Percentiles rank a stretch among this genome's conserved stretches.
Evolutionary conservation across 495 filamentous ascomycete genomes (phyloP).

Genomic region (Endocarpon pusillum): DNA sequence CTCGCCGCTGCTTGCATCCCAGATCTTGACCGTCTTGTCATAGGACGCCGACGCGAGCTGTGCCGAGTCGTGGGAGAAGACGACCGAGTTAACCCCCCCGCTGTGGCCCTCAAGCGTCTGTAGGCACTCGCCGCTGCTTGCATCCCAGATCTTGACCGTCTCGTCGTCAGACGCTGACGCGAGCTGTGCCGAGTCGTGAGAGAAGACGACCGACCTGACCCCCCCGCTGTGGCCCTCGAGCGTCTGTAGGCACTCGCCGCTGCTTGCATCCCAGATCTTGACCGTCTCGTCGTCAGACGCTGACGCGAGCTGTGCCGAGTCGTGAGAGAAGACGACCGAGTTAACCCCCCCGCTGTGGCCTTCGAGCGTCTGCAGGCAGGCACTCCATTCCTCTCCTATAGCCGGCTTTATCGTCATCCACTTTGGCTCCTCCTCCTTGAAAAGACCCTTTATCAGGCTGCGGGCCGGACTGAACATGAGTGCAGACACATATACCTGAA

Average conservation of each 20-base stretch:
- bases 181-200: slow-evolving; percentile 8
- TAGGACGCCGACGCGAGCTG: too few species aligned
- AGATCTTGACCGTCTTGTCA: slow-evolving; percentile 6
- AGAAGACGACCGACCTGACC: slow-evolving; percentile 9
- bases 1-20: slow-evolving; percentile 3
- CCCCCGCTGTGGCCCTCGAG: slow-evolving; percentile 13
- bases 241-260: slow-evolving; percentile 11
- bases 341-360: slow-evolving; percentile 9
- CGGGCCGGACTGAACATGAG: slow-evolving; percentile 17
- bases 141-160: slow-evolving; percentile 18
- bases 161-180: slow-evolving; percentile 12
- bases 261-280: slow-evolving; percentile 14
- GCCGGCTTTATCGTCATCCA: slow-evolving; percentile 8
- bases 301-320: slow-evolving; percentile 10
- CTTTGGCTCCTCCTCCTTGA: slow-evolving; percentile 7
- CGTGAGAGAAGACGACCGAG: slow-evolving; percentile 11
- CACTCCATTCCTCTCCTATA: slow-evolving; percentile 9
- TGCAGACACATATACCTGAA: slow-evolving; percentile 19
- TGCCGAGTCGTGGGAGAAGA: too few species aligned
- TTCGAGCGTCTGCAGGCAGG: slow-evolving; percentile 14
- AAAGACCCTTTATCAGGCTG: slow-evolving; percentile 8
- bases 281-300: slow-evolving; percentile 7
- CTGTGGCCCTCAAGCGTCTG: slow-evolving; percentile 10
- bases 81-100: slow-evolving; percentile 4
- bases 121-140: slow-evolving; percentile 5